Evolutionary conservation across 164 flowering plant genomes (phyloP).

Genomic region (Chimonanthus salicifolius): DNA sequence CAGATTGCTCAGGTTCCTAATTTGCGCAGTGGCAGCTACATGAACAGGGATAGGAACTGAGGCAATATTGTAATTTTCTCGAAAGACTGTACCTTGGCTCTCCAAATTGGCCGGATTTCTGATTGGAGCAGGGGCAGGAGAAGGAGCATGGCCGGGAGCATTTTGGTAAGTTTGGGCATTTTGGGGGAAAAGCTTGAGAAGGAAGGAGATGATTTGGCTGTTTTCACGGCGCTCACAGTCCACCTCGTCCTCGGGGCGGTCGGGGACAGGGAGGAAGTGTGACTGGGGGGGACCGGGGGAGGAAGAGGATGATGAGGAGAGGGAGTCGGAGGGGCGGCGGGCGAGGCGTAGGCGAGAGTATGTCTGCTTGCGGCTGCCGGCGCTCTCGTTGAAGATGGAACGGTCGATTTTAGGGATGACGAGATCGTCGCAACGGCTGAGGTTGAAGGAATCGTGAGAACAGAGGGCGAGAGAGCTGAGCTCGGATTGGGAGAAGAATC

Average conservation of each 20-base stretch:
- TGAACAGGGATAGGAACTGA: too few species aligned
- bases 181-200: conserved; percentile 11
- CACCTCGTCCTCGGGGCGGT: conserved; percentile 16
- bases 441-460: conserved; percentile 33
- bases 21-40: too few species aligned
- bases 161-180: neutral
- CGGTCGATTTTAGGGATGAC: conserved; percentile 77
- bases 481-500: conserved; percentile 68
- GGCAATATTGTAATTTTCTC: too few species aligned
- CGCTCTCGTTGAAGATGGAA: conserved; percentile 80
- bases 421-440: conserved; percentile 36
- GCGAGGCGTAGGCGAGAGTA: conserved; percentile 86
- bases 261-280: neutral
- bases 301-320: conserved; percentile 14
- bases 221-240: conserved; percentile 39
- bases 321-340: conserved; percentile 31
- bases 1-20: too few species aligned
- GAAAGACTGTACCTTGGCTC: too few species aligned
- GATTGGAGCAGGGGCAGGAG: neutral
- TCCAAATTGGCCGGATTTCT: too few species aligned
- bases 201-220: conserved; percentile 31
- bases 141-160: neutral
- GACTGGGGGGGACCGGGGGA: conserved; percentile 10
- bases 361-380: conserved; percentile 92
- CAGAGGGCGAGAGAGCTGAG: conserved; percentile 55